Evolutionary conservation across 2,329 filamentous ascomycete species (phyloP).

Genomic region (Phoma sp.): DNA sequence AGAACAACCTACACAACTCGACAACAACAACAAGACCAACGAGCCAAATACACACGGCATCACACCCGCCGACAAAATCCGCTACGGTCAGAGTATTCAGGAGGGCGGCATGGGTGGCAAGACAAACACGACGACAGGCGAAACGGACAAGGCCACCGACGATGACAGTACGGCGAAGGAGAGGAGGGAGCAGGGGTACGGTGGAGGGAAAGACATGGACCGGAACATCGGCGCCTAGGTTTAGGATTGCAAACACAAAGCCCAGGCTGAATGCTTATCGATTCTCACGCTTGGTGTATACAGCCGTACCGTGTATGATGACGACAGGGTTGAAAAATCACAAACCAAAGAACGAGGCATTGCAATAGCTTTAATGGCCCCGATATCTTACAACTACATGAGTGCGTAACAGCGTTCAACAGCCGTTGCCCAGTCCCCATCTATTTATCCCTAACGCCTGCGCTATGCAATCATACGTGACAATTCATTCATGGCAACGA

Average conservation of each 20-base stretch:
- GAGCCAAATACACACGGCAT: slow-evolving; percentile 52
- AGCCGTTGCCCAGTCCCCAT: neutral
- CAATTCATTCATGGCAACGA: neutral
- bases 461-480: slow-evolving; percentile 28
- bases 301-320: too few species aligned
- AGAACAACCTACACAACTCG: slow-evolving; percentile 31
- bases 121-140: slow-evolving; percentile 51
- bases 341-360: too few species aligned
- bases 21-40: slow-evolving; percentile 25
- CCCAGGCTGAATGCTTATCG: too few species aligned
- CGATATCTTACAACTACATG: slow-evolving; percentile 1
- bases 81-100: slow-evolving; percentile 63
- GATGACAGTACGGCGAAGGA: slow-evolving; percentile 50
- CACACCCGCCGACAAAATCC: slow-evolving; percentile 56
- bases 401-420: too few species aligned
- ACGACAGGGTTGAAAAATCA: too few species aligned
- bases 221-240: slow-evolving; percentile 58
- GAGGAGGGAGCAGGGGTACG: slow-evolving; percentile 62
- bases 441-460: slow-evolving; percentile 18
- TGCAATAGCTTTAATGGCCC: neutral
- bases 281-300: neutral
- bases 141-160: slow-evolving; percentile 46
- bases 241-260: too few species aligned
- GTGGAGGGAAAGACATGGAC: slow-evolving; percentile 55
- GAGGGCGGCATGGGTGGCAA: slow-evolving; percentile 63